Percentiles rank a stretch among this genome's conserved stretches.
Conservation (phyloP, 495 filamentous ascomycete genomes). For the Penicillium alfredii region DNA sequence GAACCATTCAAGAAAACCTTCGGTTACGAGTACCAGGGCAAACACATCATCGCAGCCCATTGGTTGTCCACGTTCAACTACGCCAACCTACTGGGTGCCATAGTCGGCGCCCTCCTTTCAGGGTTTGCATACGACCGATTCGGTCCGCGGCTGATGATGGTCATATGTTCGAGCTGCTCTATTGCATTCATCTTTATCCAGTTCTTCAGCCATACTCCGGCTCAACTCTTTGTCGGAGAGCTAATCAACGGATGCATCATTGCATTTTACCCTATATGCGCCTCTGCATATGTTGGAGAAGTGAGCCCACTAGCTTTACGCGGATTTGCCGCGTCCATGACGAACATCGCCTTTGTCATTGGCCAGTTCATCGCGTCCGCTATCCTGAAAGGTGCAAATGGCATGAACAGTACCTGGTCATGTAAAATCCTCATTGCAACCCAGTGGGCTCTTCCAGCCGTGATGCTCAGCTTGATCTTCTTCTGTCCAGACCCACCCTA, state of each 20-base stretch:
- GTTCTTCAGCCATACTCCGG: constrained; percentile 29
- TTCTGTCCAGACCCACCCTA: constrained; percentile 47
- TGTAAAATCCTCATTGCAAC: constrained; percentile 34
- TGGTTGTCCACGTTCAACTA: constrained; percentile 55
- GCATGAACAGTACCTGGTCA: constrained; percentile 23
- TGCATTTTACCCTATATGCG: constrained; percentile 32
- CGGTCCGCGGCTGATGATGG: constrained; percentile 25
- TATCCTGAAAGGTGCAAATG: constrained; percentile 32
- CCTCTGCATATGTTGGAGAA: constrained; percentile 32
- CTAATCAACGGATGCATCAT: constrained; percentile 31
- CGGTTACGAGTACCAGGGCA: constrained; percentile 23
- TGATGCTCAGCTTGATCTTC: constrained; percentile 32
- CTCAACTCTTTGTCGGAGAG: constrained; percentile 29
- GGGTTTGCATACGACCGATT: constrained; percentile 27
- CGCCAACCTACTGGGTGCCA: constrained; percentile 61
- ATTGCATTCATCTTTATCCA: constrained; percentile 33
- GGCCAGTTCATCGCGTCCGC: constrained; percentile 36
- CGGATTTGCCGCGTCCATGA: constrained; percentile 33
- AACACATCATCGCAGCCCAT: constrained; percentile 21
- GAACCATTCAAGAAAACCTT: constrained; percentile 26
- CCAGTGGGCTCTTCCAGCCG: constrained; percentile 28
- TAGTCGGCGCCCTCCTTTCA: constrained; percentile 51
- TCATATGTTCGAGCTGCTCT: constrained; percentile 26
- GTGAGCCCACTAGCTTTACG: constrained; percentile 36
- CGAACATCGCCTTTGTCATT: constrained; percentile 35